Conservation (phyloP, 306 rosid genomes). For the Oemleria cerasiformis region DNA sequence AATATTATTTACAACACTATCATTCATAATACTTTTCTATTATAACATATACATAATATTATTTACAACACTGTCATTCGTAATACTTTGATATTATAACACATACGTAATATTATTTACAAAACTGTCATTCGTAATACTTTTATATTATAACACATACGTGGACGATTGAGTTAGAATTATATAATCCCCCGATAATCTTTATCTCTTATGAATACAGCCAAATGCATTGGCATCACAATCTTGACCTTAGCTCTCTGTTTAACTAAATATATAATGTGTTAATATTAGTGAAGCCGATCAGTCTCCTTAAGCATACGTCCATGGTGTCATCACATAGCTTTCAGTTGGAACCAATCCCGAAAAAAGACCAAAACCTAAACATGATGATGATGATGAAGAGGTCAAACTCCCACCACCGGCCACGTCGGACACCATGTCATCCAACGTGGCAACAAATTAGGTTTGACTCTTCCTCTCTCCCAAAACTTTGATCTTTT, state of each 20-base stretch:
- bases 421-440: slow-evolving; percentile 36
- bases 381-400: not conserved
- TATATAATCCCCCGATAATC: no score
- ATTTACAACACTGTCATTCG: no score
- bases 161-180: not conserved
- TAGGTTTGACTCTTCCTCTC: slow-evolving; percentile 36
- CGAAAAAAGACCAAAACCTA: not conserved
- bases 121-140: no score
- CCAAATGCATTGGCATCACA: slow-evolving; percentile 7
- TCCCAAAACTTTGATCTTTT: not conserved
- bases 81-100: no score
- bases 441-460: slow-evolving; percentile 34
- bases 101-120: no score
- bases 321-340: not conserved
- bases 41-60: no score
- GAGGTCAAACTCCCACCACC: slow-evolving; percentile 19
- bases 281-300: not conserved
- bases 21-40: no score
- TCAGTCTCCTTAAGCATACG: not conserved
- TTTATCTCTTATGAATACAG: not conserved
- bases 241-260: not conserved
- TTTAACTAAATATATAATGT: no score
- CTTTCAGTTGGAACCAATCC: slow-evolving; percentile 14
- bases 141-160: no score
- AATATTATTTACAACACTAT: no score